Evolutionary conservation across 495 filamentous ascomycete species (phyloP).

Genomic region (Aspergillus taichungensis): DNA sequence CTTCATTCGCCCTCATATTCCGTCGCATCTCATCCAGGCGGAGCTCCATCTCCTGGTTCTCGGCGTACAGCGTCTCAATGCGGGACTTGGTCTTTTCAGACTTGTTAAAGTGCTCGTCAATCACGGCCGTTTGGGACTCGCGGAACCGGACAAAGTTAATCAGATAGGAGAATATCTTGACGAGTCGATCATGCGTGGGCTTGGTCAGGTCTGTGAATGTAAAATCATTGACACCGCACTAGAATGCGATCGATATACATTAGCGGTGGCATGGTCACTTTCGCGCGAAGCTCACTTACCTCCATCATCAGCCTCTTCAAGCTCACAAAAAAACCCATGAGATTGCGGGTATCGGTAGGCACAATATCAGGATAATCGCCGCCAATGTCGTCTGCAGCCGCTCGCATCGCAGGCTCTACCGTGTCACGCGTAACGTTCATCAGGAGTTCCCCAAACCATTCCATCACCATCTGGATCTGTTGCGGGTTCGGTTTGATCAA

Average conservation of each 20-base stretch:
- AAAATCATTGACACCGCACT: conserved; percentile 88
- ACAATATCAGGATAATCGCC: conserved; percentile 76
- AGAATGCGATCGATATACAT: background rate
- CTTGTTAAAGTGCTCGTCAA: conserved; percentile 88
- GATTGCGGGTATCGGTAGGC: conserved; percentile 74
- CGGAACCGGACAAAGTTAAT: conserved; percentile 98
- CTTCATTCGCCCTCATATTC: conserved; percentile 67
- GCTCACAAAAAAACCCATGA: conserved; percentile 87
- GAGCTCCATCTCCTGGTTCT: conserved; percentile 79
- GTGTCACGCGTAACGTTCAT: conserved; percentile 86
- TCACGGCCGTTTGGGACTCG: conserved; percentile 74
- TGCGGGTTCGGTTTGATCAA: conserved; percentile 87
- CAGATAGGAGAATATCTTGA: conserved; percentile 88
- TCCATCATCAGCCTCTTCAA: conserved; percentile 68
- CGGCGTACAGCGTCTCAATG: conserved; percentile 75
- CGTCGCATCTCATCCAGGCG: conserved; percentile 72
- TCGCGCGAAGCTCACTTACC: conserved; percentile 21
- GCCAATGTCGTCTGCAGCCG: conserved; percentile 75
- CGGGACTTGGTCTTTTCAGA: conserved; percentile 73
- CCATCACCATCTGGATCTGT: conserved; percentile 91
- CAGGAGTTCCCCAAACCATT: conserved; percentile 91
- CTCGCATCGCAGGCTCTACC: conserved; percentile 89
- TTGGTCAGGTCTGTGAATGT: conserved; percentile 82
- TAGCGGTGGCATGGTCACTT: too few relatives aligned
- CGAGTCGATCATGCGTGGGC: conserved; percentile 78